Base-by-base conservation (phyloP, 2,329 filamentous ascomycete genomes). In the Leptoxyphium fumago region DNA sequence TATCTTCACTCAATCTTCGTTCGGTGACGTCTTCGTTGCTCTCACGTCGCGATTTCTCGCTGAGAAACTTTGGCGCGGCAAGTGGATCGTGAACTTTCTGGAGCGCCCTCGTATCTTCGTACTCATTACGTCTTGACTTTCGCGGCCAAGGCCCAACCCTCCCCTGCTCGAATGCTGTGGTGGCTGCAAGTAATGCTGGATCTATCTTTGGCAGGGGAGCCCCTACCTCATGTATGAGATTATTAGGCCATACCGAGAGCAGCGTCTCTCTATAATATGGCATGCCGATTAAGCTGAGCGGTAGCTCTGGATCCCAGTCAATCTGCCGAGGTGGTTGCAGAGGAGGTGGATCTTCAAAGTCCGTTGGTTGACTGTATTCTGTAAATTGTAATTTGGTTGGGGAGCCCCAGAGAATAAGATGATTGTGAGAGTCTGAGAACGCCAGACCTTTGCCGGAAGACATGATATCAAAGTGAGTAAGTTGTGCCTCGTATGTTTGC, bases 241-340 rank as follows among this genome's bases (percentile, higher is more conserved):
- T 84, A 46, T 78, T 80, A 36, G 91, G 87, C 86, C 89, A 95
- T 32, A 84, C 81, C 2, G 91, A 98, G 32, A 94, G 72, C 10
- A 98, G 72, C 11, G 75, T 72, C 48, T 96, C 89, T 48, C 88
- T 78, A 61, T 98, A 98, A 61, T 88, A 93, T 1, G 91, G 89
- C 74, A 98, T 82, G 10, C 91, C 93, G 42, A 96, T 71, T 29
- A 79, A 76, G 62, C 81, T 96, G 38, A 98, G 61, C 0, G 91
- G 87, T 71, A 78, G 79, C 38, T 94, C 82, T 11, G 67, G 64
- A 1, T 55, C 56, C 61, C 61, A 64, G 39, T 64, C 60, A 15
- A 64, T 41, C 9, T 53, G 47, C 11, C 32, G 32, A 36, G 15
- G 32, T 21, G 74, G 69, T 0, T 71, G 63, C 2, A 74, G 72